phyloP scores from a whole-genome alignment of 2,329 filamentous ascomycete genomes.

The Penicillium sp. region DNA sequence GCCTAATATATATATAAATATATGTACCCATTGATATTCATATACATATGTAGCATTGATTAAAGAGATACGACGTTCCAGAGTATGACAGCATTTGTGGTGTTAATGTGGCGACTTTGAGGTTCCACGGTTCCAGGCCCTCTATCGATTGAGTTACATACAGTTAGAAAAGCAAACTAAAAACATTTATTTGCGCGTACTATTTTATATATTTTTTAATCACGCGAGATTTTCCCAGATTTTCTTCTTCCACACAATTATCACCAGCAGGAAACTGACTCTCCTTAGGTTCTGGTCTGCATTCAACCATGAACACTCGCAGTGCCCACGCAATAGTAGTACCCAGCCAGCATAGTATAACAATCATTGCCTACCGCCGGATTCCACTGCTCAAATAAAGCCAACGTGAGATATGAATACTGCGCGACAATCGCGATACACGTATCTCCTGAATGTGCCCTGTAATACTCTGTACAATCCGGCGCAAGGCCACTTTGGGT shows the following conservation, averaged over 20 bases:
- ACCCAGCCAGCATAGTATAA: conserved; percentile 17
- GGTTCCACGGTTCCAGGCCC: neutral
- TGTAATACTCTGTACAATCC: conserved; percentile 24
- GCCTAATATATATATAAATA: neutral
- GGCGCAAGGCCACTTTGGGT: conserved; percentile 16
- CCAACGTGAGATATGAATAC: conserved; percentile 14
- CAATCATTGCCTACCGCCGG: conserved; percentile 20
- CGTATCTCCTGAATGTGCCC: conserved; percentile 20
- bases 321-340: conserved; percentile 21
- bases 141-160: neutral
- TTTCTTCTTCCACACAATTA: neutral
- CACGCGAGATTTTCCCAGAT: neutral
- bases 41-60: neutral
- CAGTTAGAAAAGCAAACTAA: neutral
- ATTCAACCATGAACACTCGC: conserved; percentile 2
- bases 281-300: too few species aligned
- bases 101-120: neutral
- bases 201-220: neutral
- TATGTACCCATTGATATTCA: too few species aligned
- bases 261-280: neutral
- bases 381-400: conserved; percentile 22
- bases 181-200: neutral
- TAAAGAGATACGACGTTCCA: neutral
- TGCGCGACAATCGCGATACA: conserved; percentile 21
- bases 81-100: neutral